A percentile compares a stretch with the other conserved stretches of the same genome.
phyloP scores from a whole-genome alignment of 768 basidiomycete species.

The Lactifluus pinguis region DNA sequence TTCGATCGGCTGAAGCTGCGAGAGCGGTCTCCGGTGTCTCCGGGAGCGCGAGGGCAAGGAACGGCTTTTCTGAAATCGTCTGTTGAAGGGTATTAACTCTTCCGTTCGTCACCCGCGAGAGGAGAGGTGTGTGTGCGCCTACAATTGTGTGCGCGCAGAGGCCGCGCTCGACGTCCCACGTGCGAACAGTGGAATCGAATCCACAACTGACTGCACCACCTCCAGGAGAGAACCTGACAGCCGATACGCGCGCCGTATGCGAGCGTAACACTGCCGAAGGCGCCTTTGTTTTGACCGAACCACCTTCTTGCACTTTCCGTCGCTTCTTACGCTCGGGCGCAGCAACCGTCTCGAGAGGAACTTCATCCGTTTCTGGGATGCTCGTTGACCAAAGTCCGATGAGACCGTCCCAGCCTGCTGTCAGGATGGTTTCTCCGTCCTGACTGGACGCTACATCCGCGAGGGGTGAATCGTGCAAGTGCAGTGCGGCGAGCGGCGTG shows the following conservation, averaged over 20 bases:
- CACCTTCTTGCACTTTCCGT: slow-evolving; percentile 35
- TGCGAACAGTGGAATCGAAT: slow-evolving; percentile 82
- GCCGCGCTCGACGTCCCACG: slow-evolving; percentile 80
- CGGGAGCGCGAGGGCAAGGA: slow-evolving; percentile 52
- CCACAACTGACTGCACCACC: slow-evolving; percentile 64
- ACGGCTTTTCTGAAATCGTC: slow-evolving; percentile 66
- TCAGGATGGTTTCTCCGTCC: slow-evolving; percentile 58
- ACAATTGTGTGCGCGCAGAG: slow-evolving; percentile 66
- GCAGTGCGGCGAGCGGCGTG: slow-evolving; percentile 52
- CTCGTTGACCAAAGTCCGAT: slow-evolving; percentile 73
- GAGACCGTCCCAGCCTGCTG: slow-evolving; percentile 80
- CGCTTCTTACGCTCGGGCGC: slow-evolving; percentile 43
- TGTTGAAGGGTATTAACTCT: slow-evolving; percentile 24
- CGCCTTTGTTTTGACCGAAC: slow-evolving; percentile 39
- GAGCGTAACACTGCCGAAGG: slow-evolving; percentile 71
- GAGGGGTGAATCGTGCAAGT: slow-evolving; percentile 76
- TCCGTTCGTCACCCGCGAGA: background rate
- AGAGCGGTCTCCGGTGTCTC: slow-evolving; percentile 36
- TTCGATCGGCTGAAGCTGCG: slow-evolving; percentile 66
- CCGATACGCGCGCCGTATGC: slow-evolving; percentile 76
- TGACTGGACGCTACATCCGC: slow-evolving; percentile 55
- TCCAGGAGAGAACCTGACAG: slow-evolving; percentile 44
- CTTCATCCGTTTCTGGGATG: slow-evolving; percentile 56
- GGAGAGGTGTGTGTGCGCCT: slow-evolving; percentile 23
- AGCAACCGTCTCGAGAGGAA: slow-evolving; percentile 31